A percentile compares a stretch with the other conserved stretches of the same genome.
Conservation (phyloP, 2,329 filamentous ascomycete genomes). For the Neonectria faginata region DNA sequence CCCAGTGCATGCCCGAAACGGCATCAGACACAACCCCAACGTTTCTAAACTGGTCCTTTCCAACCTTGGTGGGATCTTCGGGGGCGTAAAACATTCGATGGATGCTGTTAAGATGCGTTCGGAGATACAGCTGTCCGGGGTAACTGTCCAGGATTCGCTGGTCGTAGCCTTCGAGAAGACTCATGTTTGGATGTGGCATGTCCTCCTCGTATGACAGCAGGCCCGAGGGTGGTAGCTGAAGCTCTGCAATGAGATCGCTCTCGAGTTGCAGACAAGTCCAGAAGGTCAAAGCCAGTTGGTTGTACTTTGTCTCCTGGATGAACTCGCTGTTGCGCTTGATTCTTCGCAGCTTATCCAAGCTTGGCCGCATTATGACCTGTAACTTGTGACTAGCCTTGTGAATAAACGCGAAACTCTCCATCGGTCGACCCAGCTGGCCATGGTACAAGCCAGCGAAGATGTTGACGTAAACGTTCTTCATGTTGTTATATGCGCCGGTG, state of each 20-base stretch:
- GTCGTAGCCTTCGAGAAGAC: conserved; percentile 57
- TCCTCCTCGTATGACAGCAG: conserved; percentile 71
- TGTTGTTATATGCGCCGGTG: conserved; percentile 79
- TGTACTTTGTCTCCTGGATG: conserved; percentile 60
- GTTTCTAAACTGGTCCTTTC: conserved; percentile 56
- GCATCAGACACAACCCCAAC: conserved; percentile 60
- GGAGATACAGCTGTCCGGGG: conserved; percentile 71
- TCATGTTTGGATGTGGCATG: conserved; percentile 74
- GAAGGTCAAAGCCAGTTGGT: conserved; percentile 80
- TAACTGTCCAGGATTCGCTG: conserved; percentile 69
- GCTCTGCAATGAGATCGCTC: conserved; percentile 92
- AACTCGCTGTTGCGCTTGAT: conserved; percentile 53
- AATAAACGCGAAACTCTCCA: conserved; percentile 82
- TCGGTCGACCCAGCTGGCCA: conserved; percentile 85
- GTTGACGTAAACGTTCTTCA: conserved; percentile 86
- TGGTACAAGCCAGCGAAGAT: conserved; percentile 90
- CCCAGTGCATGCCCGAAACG: conserved; percentile 59
- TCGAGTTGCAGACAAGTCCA: conserved; percentile 96
- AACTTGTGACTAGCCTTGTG: conserved; percentile 67
- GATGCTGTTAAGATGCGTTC: conserved; percentile 73
- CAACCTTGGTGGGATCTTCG: conserved; percentile 50
- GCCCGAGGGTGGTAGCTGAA: conserved; percentile 72
- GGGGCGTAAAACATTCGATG: conserved; percentile 68
- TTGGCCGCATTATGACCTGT: conserved; percentile 80
- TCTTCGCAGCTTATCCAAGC: conserved; percentile 60